These are phyloP conservation scores for Stemphylium lycopersici DNA, from an alignment of 2,329 filamentous ascomycete species.

Conservation along the genomic window DNA sequence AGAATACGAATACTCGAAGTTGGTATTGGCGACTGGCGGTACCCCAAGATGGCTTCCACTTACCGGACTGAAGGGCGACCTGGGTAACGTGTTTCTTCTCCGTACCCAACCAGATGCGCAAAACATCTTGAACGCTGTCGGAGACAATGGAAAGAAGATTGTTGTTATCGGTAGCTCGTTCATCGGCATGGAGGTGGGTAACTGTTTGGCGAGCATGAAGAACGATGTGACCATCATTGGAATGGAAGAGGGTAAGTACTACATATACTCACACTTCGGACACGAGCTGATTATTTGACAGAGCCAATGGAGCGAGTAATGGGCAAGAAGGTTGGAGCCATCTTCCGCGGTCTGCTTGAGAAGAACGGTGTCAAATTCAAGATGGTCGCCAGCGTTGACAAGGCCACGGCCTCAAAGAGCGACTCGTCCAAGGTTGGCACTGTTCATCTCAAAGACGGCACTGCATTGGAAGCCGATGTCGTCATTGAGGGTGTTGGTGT, in stretches of 20 bases:
- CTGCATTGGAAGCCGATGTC: constrained; percentile 80
- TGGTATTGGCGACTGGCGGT: constrained; percentile 89
- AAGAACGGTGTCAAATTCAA: constrained; percentile 89
- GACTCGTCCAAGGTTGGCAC: constrained; percentile 77
- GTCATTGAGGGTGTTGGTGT: constrained; percentile 94
- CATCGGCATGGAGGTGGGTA: constrained; percentile 97
- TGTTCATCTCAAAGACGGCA: constrained; percentile 85
- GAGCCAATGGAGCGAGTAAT: constrained; percentile 86
- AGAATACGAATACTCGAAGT: constrained; percentile 79
- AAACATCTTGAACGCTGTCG: constrained; percentile 78
- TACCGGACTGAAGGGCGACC: constrained; percentile 78
- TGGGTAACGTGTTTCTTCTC: constrained; percentile 86
- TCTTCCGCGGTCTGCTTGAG: constrained; percentile 80
- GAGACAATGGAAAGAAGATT: constrained; percentile 84
- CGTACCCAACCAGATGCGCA: constrained; percentile 78
- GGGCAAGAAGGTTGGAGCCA: constrained; percentile 77
- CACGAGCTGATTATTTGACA: constrained; percentile 19
- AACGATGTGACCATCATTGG: constrained; percentile 88
- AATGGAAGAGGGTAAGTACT: constrained; percentile 68
- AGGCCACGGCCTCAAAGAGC: constrained; percentile 73
- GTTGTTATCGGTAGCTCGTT: constrained; percentile 92
- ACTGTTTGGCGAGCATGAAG: constrained; percentile 73
- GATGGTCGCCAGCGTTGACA: constrained; percentile 80
- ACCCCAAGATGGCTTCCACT: constrained; percentile 76
- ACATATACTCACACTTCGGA: background rate